These are phyloP conservation scores for Maudiozyma serrabonitensis DNA, from an alignment of 805 yeast genomes.

Conservation along the genomic window DNA sequence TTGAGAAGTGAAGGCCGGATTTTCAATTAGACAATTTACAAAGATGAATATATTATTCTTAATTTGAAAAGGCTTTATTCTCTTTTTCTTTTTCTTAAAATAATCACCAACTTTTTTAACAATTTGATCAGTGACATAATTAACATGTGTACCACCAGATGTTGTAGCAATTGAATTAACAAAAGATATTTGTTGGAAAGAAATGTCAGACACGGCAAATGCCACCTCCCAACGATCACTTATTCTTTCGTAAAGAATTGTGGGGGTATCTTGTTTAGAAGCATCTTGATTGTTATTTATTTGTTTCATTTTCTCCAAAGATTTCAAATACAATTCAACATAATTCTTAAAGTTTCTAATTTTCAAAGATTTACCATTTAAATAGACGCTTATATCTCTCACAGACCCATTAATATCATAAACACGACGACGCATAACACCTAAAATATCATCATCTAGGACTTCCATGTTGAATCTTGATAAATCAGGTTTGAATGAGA, in stretches of 20 bases:
- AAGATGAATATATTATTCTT: conserved; percentile 84
- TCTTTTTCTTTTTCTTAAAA: conserved; percentile 62
- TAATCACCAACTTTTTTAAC: conserved; percentile 65
- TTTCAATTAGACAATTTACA: conserved; percentile 84
- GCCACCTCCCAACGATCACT: conserved; percentile 95
- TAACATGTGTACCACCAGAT: conserved; percentile 93
- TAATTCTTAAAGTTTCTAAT: conserved; percentile 74
- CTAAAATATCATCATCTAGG: conserved; percentile 71
- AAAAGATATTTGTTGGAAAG: conserved; percentile 89
- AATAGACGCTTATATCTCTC: conserved; percentile 62
- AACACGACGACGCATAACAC: conserved; percentile 86
- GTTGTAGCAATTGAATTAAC: conserved; percentile 98
- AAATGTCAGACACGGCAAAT: conserved; percentile 83
- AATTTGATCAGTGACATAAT: conserved; percentile 74
- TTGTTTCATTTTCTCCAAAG: conserved; percentile 43
- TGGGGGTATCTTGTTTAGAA: conserved; percentile 30
- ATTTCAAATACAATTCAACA: conserved; percentile 79
- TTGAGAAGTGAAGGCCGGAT: conserved; percentile 96
- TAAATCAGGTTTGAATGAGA: conserved; percentile 83
- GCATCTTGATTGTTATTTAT: conserved; percentile 33
- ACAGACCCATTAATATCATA: conserved; percentile 94
- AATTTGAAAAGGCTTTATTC: conserved; percentile 80
- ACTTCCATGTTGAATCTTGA: conserved; percentile 74
- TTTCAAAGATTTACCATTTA: conserved; percentile 65
- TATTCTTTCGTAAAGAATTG: conserved; percentile 68